Percentiles rank a stretch among this genome's conserved stretches.
Conservation (phyloP, 2,329 filamentous ascomycete species). For the Raffaelea deltoideospora region DNA sequence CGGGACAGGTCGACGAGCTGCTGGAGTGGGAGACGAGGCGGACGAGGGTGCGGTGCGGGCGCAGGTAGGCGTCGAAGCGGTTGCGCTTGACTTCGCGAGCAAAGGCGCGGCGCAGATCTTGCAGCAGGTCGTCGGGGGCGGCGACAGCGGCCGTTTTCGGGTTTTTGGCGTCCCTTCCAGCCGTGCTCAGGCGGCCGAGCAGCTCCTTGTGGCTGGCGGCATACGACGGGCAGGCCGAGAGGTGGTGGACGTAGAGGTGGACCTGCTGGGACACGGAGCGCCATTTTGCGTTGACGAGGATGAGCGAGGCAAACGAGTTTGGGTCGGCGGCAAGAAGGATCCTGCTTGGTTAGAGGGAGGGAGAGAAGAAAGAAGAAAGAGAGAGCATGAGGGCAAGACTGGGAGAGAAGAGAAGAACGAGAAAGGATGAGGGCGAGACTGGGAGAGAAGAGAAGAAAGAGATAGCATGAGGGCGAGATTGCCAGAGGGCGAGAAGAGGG, state of each 20-base stretch:
- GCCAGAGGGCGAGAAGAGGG: neutral
- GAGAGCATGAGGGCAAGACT: too few species aligned
- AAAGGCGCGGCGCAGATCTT: conserved; percentile 49
- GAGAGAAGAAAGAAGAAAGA: conserved; percentile 3
- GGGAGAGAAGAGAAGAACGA: too few species aligned
- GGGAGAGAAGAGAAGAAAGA: too few species aligned
- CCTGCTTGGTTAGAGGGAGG: conserved; percentile 20
- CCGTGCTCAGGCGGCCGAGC: neutral
- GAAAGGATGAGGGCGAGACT: neutral
- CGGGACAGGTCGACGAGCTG: conserved; percentile 68
- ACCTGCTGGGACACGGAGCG: conserved; percentile 46
- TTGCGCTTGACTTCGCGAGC: conserved; percentile 58
- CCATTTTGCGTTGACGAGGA: conserved; percentile 52
- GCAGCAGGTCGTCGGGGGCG: conserved; percentile 27
- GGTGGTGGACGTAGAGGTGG: conserved; percentile 47
- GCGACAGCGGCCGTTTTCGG: conserved; percentile 11
- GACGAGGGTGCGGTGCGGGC: conserved; percentile 55
- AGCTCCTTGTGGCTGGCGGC: conserved; percentile 28
- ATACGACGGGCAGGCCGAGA: conserved; percentile 45
- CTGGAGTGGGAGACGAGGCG: conserved; percentile 73
- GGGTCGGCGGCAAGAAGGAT: conserved; percentile 46
- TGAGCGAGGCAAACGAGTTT: conserved; percentile 50
- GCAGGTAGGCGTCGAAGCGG: conserved; percentile 60
- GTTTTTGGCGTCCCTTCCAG: too few species aligned
- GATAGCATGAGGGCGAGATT: too few species aligned